phyloP scores from a whole-genome alignment of 106 monocot genomes.

The Dioscorea dumetorum region DNA sequence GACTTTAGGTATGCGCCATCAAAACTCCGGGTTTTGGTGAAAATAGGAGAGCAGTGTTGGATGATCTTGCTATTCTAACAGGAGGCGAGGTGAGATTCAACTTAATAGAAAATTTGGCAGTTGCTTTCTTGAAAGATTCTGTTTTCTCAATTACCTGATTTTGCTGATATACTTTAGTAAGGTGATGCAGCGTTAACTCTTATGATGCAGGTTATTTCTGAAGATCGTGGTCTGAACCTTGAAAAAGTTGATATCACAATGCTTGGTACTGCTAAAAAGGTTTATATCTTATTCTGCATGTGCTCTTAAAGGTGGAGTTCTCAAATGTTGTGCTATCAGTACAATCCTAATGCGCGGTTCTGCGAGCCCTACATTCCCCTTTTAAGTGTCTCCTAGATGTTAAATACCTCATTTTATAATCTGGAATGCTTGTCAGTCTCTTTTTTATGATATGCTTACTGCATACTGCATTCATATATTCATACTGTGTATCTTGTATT shows the following conservation, averaged over 20 bases:
- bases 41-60: slow-evolving; percentile 80
- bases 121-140: not conserved
- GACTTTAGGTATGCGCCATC: slow-evolving; percentile 73
- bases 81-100: slow-evolving; percentile 74
- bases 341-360: too few species aligned
- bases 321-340: too few species aligned
- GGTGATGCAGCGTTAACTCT: not conserved
- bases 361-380: too few species aligned
- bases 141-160: not conserved
- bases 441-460: too few species aligned
- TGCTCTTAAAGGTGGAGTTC: too few species aligned
- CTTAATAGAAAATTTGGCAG: not conserved
- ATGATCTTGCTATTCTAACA: slow-evolving; percentile 87
- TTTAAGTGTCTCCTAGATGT: too few species aligned
- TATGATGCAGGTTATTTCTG: slow-evolving; percentile 64
- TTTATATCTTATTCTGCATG: slow-evolving; percentile 12
- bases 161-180: not conserved
- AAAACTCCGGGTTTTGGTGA: slow-evolving; percentile 99
- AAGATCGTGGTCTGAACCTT: slow-evolving; percentile 66
- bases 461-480: not conserved
- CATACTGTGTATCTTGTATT: not conserved
- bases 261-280: slow-evolving; percentile 94
- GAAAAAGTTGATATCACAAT: slow-evolving; percentile 68
- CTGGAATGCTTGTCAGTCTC: too few species aligned
- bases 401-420: too few species aligned